Conservation (phyloP, 2,329 filamentous ascomycete genomes). For the Zelopaecilomyces penicillatus region DNA sequence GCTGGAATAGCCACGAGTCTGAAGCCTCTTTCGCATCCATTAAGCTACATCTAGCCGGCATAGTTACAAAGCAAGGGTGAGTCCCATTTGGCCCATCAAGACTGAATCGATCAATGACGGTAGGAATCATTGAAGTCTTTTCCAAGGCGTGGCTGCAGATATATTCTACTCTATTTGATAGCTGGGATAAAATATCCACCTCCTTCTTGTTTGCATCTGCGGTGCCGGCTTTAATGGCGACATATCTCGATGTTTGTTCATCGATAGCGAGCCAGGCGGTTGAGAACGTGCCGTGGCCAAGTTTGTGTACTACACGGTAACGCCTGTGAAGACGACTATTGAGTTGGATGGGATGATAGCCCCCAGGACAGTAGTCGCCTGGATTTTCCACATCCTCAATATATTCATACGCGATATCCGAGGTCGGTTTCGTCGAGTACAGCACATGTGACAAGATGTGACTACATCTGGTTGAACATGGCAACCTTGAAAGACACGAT, state of each 20-base stretch:
- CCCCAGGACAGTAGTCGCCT: conserved; percentile 23
- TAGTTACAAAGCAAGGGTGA: conserved; percentile 20
- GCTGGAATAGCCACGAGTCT: conserved; percentile 14
- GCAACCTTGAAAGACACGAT: too few species aligned
- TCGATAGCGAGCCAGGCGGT: conserved; percentile 28
- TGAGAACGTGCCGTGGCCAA: conserved; percentile 22
- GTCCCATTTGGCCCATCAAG: conserved; percentile 20
- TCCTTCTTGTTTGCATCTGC: conserved; percentile 17
- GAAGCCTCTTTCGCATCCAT: conserved; percentile 13
- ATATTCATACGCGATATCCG: conserved; percentile 6
- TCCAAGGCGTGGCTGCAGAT: too few species aligned
- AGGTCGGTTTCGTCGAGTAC: too few species aligned
- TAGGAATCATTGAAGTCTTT: conserved; percentile 8
- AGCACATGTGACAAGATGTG: too few species aligned
- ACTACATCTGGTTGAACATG: too few species aligned
- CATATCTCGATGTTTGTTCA: conserved; percentile 14
- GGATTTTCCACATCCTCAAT: conserved; percentile 18
- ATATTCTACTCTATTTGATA: too few species aligned
- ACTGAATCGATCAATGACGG: conserved; percentile 17
- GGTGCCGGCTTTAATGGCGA: conserved; percentile 25
- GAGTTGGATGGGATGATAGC: conserved; percentile 31
- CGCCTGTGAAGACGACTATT: conserved; percentile 25
- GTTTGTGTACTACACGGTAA: conserved; percentile 21
- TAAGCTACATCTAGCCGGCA: conserved; percentile 19
- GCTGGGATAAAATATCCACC: too few species aligned